A percentile compares a stretch with the other conserved stretches of the same genome.
Conservation (phyloP, 495 filamentous ascomycete genomes). For the Annulohypoxylon maeteangense region DNA sequence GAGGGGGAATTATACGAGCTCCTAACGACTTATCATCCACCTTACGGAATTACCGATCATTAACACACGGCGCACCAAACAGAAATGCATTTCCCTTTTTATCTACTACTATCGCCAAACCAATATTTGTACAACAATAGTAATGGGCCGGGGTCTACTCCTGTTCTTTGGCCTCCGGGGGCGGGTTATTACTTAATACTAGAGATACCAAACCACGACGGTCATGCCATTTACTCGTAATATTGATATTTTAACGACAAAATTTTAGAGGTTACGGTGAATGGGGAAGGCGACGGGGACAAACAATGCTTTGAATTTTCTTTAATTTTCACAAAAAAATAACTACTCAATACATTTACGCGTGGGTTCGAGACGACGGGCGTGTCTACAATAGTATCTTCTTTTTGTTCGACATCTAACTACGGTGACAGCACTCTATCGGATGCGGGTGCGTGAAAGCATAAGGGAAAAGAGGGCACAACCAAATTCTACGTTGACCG, state of each 20-base stretch:
- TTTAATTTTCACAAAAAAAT: slow-evolving; percentile 39
- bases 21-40: slow-evolving; percentile 25
- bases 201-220: slow-evolving; percentile 51
- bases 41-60: slow-evolving; percentile 27
- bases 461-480: slow-evolving; percentile 12
- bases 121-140: slow-evolving; percentile 44
- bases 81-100: slow-evolving; percentile 10
- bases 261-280: slow-evolving; percentile 36
- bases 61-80: slow-evolving; percentile 26
- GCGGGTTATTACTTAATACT: slow-evolving; percentile 45
- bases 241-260: slow-evolving; percentile 42
- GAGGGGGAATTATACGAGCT: slow-evolving; percentile 6
- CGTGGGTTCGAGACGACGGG: slow-evolving; percentile 31
- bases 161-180: slow-evolving; percentile 23
- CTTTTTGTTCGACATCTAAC: slow-evolving; percentile 9
- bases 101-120: slow-evolving; percentile 25
- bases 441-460: slow-evolving; percentile 12
- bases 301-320: slow-evolving; percentile 22
- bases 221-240: slow-evolving; percentile 41
- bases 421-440: slow-evolving; percentile 20
- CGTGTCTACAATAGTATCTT: slow-evolving; percentile 24
- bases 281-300: slow-evolving; percentile 20
- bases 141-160: slow-evolving; percentile 29
- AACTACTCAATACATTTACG: slow-evolving; percentile 37
- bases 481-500: slow-evolving; percentile 34